Evolutionary conservation across 1,284 basidiomycete species (phyloP), one percentile per base, ranked within the genome.

Genomic region (Papiliotrema laurentii): DNA sequence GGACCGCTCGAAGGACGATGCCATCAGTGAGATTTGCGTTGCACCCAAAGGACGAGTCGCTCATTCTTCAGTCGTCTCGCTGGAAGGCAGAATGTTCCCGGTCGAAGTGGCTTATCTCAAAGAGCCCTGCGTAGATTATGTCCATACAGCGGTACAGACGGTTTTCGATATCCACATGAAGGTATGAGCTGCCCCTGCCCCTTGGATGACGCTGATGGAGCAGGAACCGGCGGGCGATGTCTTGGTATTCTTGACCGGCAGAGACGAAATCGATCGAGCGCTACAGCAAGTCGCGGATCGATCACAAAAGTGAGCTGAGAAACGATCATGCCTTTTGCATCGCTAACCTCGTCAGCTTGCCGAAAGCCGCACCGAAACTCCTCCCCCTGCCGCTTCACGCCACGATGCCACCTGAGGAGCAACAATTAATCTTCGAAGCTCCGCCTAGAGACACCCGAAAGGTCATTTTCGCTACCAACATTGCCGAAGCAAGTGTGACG

Each of bases 401-500:
- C 0, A 92, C 90, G 3, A 77, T 98, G 5, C 81, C 86, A 1
- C 84, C 83, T 0, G 83, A 87, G 40, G 91, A 96, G 64, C 94
- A 98, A 63, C 77, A 87, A 25, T 78, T 80, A 45, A 85, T 93
- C 10, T 97, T 99, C 59, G 81, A 86, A 51, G 80, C 84, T 1
- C 75, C 88, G 16, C 83, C 84, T 18, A 75, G 79, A 30, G 85
- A 86, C 41, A 82, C 79, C 3, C 81, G 96, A 47, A 99, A 98
- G 70, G 84, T 96, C 44, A 84, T 99, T 43, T 80, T 97, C 24
- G 81, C 90, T 1, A 98, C 96, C 0, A 98, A 98, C 67, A 93
- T 97, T 44, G 94, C 96, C 16, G 96, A 98, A 75, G 89, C 94
- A 19, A 93, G 89, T 70, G 87, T 98, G 14, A 98, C 94, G 0